Base-by-base conservation (phyloP, 2,329 filamentous ascomycete species). In the Calonectria leucothoes region DNA sequence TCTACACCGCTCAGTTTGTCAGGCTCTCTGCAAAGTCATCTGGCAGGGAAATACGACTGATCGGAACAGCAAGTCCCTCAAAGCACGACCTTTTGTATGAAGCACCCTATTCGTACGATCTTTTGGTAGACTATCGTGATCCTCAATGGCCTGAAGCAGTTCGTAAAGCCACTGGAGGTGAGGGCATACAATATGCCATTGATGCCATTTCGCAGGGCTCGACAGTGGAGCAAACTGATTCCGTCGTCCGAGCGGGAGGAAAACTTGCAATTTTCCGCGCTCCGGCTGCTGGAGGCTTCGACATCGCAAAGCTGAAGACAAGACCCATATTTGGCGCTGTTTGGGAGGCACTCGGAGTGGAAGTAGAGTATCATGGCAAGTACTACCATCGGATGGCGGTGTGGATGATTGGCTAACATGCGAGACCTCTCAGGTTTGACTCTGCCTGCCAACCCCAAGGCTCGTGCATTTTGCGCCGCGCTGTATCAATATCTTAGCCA, bases 241-340 rank as follows among this genome's bases (percentile, higher is more conserved):
- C 76, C 4, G 83, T 79, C 0, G 69, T 87, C 0, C 66, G 66
- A 0, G 12, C 65, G 0, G 71, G 76, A 5, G 84, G 80, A 0
- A 83, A 77, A 5, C 57, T 82, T 3, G 79, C 76, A 0, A 75
- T 80, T 0, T 78, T 82, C 27, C 75, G 82, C 1, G 75, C 75
- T 0, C 74, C 77, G 2, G 75, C 39, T 11, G 77, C 77, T 0
- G 80, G 81, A 0, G 17, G 67, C 11, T 83, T 80, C 37, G 80
- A 82, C 1, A 23, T 72, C 2, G 59, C 52, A 0, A 64, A 75
- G 0, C 48, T 86, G 0, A 48, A 67, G 4, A 61, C 82, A 2
- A 81, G 86, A n/a, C 83, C 84, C 0, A 69, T 83, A 1, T 86
- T 86, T 39, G 85, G 85, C 1, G 84, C 84, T 0, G 85, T 86